These are phyloP conservation scores for Adenanthera pavonina DNA, from an alignment of 306 rosid species.

Conservation along the genomic window DNA sequence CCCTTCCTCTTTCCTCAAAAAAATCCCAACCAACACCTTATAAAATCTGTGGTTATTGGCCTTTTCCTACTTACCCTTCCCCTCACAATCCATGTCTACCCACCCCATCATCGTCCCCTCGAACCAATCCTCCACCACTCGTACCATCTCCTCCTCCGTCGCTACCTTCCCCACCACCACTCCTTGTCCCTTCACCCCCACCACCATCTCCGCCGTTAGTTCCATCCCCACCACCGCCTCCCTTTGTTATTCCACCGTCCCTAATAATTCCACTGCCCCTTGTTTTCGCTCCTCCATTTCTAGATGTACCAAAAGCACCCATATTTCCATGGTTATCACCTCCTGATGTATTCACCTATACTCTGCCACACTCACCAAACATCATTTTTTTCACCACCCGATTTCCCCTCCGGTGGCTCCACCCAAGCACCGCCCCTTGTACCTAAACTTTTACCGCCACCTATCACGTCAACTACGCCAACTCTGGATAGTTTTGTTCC, in stretches of 20 bases:
- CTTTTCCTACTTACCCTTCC: conserved; percentile 68
- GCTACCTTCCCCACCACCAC: conserved; percentile 15
- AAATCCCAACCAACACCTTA: no score
- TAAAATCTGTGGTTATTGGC: conserved; percentile 79
- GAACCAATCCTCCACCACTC: neutral
- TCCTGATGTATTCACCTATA: conserved; percentile 38
- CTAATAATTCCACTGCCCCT: conserved; percentile 52
- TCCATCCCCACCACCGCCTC: neutral
- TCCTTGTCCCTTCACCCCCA: conserved; percentile 23
- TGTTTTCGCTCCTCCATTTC: conserved; percentile 50
- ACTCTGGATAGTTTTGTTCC: conserved; percentile 39
- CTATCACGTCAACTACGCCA: conserved; percentile 48
- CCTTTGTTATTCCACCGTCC: conserved; percentile 37
- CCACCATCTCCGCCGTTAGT: conserved; percentile 46
- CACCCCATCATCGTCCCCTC: conserved; percentile 47
- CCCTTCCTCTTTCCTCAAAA: no score
- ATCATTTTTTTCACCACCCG: conserved; percentile 50
- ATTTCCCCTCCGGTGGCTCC: conserved; percentile 19
- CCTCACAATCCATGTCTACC: conserved; percentile 76
- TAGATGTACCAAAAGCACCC: conserved; percentile 43
- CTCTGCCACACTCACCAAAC: conserved; percentile 36
- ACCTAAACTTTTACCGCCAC: conserved; percentile 31
- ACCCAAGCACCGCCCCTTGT: conserved; percentile 39
- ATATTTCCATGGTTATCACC: conserved; percentile 58
- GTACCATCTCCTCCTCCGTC: conserved; percentile 35